These are phyloP conservation scores for Ustanciosporium gigantosporum DNA, from an alignment of 1,284 basidiomycete species.

Conservation along the genomic window DNA sequence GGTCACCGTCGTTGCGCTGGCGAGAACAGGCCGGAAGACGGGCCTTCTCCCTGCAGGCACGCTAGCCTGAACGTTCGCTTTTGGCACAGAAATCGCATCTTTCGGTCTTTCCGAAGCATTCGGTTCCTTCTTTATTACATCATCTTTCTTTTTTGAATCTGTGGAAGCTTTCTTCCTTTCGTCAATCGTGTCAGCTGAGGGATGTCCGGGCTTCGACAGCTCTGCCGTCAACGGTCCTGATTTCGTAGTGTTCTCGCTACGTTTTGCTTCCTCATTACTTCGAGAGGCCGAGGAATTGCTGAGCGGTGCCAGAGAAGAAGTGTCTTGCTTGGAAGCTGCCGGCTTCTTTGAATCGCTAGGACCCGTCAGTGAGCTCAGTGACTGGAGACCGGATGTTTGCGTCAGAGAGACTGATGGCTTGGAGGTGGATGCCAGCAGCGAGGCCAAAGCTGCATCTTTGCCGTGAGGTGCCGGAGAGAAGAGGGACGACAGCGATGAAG, in stretches of 20 bases:
- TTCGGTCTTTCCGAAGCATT: neutral
- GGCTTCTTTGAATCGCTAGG: neutral
- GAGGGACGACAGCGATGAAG: conserved; percentile 32
- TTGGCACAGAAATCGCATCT: neutral
- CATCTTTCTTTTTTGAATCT: neutral
- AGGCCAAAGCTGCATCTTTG: conserved; percentile 36
- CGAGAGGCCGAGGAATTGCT: too few relatives aligned
- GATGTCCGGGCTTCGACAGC: neutral
- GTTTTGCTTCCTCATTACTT: too few relatives aligned
- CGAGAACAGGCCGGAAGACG: conserved; percentile 36
- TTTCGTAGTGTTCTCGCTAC: too few relatives aligned
- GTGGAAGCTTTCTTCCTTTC: neutral
- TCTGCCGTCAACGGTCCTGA: too few relatives aligned
- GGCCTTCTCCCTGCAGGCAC: conserved; percentile 20
- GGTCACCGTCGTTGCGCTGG: conserved; percentile 27
- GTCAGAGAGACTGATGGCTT: conserved; percentile 15
- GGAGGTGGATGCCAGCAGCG: conserved; percentile 21
- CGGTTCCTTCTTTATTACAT: neutral
- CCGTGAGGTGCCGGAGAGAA: conserved; percentile 31
- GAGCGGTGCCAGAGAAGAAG: too few relatives aligned
- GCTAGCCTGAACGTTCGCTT: too few relatives aligned
- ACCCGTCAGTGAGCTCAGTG: conserved; percentile 13
- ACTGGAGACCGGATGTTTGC: conserved; percentile 12
- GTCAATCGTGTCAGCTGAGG: neutral
- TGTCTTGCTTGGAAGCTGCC: too few relatives aligned